Conservation (phyloP, 2,329 filamentous ascomycete species). For the Mariannaea sp. region DNA sequence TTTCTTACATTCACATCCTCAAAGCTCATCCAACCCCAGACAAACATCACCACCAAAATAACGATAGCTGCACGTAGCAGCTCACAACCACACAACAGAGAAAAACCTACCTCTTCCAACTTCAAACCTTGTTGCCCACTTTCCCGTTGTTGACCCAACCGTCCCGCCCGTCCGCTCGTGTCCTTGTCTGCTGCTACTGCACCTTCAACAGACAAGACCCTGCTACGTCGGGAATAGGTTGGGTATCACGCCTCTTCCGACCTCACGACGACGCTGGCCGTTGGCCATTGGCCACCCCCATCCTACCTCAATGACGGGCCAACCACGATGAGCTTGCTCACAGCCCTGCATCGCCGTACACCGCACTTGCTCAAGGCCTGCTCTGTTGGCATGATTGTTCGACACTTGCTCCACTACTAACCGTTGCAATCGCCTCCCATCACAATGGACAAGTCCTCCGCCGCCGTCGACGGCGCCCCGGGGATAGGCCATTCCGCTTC, state of each 20-base stretch:
- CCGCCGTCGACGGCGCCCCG: constrained; percentile 35
- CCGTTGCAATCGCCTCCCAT: constrained; percentile 31
- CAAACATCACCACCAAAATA: constrained; percentile 2
- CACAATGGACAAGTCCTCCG: constrained; percentile 45
- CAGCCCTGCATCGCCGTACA: constrained; percentile 36
- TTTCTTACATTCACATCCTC: constrained; percentile 29
- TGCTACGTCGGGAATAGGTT: constrained; percentile 39
- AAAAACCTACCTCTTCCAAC: constrained; percentile 13
- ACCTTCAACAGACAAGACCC: constrained; percentile 29
- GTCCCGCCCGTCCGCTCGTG: constrained; percentile 32
- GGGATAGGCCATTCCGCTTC: constrained; percentile 28
- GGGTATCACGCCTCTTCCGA: constrained; percentile 30
- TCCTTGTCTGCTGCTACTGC: constrained; percentile 31
- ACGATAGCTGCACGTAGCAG: constrained; percentile 9
- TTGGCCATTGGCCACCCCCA: constrained; percentile 27
- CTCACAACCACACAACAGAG: constrained; percentile 10
- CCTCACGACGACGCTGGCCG: constrained; percentile 26
- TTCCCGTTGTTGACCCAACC: constrained; percentile 27
- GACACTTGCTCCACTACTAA: constrained; percentile 38
- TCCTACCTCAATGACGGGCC: constrained; percentile 40
- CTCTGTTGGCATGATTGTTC: constrained; percentile 42
- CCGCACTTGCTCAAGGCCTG: constrained; percentile 39
- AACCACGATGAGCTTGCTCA: constrained; percentile 44
- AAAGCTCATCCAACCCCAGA: constrained; percentile 14
- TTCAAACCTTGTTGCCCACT: constrained; percentile 19